Percentiles rank a stretch among this genome's conserved stretches.
Evolutionary conservation across 495 filamentous ascomycete genomes (phyloP).

Genomic region (Aspergillus leporis): DNA sequence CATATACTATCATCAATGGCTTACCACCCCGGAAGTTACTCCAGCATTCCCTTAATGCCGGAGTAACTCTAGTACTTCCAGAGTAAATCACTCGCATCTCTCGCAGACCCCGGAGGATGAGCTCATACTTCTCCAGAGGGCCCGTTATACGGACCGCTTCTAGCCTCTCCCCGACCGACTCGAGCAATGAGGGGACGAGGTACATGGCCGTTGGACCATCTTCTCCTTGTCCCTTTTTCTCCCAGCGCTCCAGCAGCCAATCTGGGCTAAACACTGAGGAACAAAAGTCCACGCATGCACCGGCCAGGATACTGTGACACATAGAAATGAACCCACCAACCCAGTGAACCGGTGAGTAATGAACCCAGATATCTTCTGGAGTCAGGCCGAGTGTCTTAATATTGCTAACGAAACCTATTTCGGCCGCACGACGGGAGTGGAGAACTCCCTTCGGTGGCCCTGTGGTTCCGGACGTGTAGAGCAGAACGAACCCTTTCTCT

Average conservation of each 20-base stretch:
- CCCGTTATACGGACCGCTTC: not conserved
- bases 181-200: not conserved
- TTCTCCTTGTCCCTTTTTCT: not conserved
- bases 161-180: not conserved
- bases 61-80: not conserved
- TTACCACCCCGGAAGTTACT: not conserved
- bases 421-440: not conserved
- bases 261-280: not conserved
- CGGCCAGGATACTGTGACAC: not conserved
- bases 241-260: not conserved
- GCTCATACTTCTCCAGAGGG: not conserved
- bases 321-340: not conserved
- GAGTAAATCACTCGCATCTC: not conserved
- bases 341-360: not conserved
- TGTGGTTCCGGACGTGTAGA: not conserved
- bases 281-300: not conserved
- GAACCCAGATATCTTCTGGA: not conserved
- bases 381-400: not conserved
- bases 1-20: not conserved
- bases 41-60: not conserved
- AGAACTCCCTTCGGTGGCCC: not conserved
- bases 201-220: not conserved
- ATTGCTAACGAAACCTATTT: not conserved
- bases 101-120: not conserved
- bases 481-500: not conserved